Base-by-base conservation (phyloP, 2,329 filamentous ascomycete genomes). In the Aspergillus ochraceus region DNA sequence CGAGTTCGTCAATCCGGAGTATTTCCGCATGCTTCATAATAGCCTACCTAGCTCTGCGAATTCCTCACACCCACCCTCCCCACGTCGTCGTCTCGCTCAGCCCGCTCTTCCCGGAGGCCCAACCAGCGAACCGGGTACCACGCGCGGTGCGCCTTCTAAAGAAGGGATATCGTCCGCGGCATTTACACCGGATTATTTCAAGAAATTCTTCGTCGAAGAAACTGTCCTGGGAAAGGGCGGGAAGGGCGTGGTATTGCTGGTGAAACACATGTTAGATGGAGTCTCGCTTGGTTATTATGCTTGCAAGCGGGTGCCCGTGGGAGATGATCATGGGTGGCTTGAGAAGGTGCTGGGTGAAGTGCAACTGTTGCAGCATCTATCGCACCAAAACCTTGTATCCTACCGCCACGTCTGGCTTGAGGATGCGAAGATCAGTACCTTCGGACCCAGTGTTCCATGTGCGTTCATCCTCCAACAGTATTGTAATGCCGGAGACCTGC, bases 341-440 rank as follows among this genome's bases (percentile, higher is more conserved):
- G 92, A 97, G 75, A 98, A 97, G 77, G 89, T 98, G 2, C 81
- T 99, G 54, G 85, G 95, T 50, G 95, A 99, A 76, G 96, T 99
- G 2, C 92, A 97, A 76, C 82, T 98, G 24, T 84, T 99, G 24
- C 92, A 96, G 68, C 90, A 91, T 68, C 85, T 99, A 4, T 95
- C 92, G 0, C 95, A 99, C 71, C 91, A 93, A 59, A 99, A 99
- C 64, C 82, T 99, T 9, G 95, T 99, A 1, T 96, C 93, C 0
- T 99, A 99, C 74, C 89, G 94, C 6, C 95, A 98, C 77, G 95
- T 97, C 32, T 99, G 95, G 95, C 83, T 99, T 17, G 94, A 99
- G 74, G 90, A 97, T 73, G 88, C 90, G 55, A 86, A 90, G 66
- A 86, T 96, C 55, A 94, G 86, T 63, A 88, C 86, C 1, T 99